phyloP scores from a whole-genome alignment of 2,329 filamentous ascomycete genomes.

The Periconia sp. region DNA sequence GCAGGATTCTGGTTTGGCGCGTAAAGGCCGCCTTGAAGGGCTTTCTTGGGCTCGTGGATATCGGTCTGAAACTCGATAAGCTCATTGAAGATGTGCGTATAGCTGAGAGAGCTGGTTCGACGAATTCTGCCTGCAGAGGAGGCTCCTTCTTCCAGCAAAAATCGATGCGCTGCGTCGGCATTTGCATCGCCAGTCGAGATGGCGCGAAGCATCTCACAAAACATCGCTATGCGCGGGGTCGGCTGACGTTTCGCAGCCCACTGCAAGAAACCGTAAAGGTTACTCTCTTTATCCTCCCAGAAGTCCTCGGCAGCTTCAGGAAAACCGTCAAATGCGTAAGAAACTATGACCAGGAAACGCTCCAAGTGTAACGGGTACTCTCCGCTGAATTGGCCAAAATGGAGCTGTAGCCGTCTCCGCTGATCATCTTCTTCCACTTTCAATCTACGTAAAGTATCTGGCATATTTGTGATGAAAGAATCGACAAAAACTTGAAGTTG shows the following conservation, averaged over 20 bases:
- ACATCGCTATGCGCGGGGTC: slow-evolving; percentile 92
- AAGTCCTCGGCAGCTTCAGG: slow-evolving; percentile 84
- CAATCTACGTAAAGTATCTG: slow-evolving; percentile 83
- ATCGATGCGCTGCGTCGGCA: slow-evolving; percentile 82
- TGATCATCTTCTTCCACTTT: slow-evolving; percentile 90
- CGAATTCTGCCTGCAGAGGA: slow-evolving; percentile 75
- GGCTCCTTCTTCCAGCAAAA: slow-evolving; percentile 79
- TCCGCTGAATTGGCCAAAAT: slow-evolving; percentile 54
- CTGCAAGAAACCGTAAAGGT: slow-evolving; percentile 89
- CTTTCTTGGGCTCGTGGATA: slow-evolving; percentile 70
- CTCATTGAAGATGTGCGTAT: slow-evolving; percentile 90
- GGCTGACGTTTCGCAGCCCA: slow-evolving; percentile 97
- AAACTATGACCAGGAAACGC: slow-evolving; percentile 87
- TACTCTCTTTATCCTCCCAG: slow-evolving; percentile 90
- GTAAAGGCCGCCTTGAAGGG: slow-evolving; percentile 61
- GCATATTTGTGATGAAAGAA: slow-evolving; percentile 92
- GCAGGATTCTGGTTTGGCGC: slow-evolving; percentile 35
- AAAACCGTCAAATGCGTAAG: slow-evolving; percentile 85
- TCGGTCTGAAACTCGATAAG: slow-evolving; percentile 80
- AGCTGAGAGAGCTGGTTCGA: slow-evolving; percentile 82
- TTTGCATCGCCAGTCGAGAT: slow-evolving; percentile 82
- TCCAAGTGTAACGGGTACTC: slow-evolving; percentile 66
- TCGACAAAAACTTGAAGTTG: slow-evolving; percentile 87
- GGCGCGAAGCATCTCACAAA: slow-evolving; percentile 92
- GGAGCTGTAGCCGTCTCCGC: slow-evolving; percentile 53